Base-by-base conservation (phyloP, 495 filamentous ascomycete genomes). In the Penicillium arizonense region DNA sequence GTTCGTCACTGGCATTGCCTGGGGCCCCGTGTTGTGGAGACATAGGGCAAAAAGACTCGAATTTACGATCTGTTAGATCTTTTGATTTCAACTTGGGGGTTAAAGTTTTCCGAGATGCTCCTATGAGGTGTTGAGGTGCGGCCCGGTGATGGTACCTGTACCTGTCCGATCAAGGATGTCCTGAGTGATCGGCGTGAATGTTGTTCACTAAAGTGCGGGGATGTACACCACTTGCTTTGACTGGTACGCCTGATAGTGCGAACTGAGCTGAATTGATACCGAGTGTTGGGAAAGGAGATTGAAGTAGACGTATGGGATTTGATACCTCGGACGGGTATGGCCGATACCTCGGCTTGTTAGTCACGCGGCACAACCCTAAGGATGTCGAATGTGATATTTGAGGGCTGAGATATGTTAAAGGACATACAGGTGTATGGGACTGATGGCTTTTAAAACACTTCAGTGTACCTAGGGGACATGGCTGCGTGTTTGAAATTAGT, bases 281-380 rank as follows among this genome's bases (percentile, higher is more conserved):
- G 14, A 11, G 38, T 5, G 50, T 23, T 35, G 40, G 30, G 30
- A 30, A 13, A 35, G 7, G 18, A 39, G 16, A 12, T 44, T n/a
- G 32, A 28, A 41, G 41, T 33, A 11, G 26, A 50, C 35, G 26
- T 35, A 42, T 50, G 13, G 37, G 10, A 30, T 28, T 35, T 43
- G 37, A 13, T 52, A 52, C 49, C 39, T 39, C 50, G 50, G 50
- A 43, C 28, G 48, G 48, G 48, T 9, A 39, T 32, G 38, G 28
- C 39, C 48, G 37, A 20, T 50, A 32, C 48, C 48, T 50, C 48
- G 48, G 48, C 48, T 34, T 33, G 4, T 34, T 13, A 23, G 12
- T 50, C 48, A 50, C 21, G 18, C 47, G 39, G 14, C 23, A 16
- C 16, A 23, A 18, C 3, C 13, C 34, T 6, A 5, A 38, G 13